Base-by-base conservation (phyloP, 1,284 basidiomycete genomes). In the Retiboletus fuscus region DNA sequence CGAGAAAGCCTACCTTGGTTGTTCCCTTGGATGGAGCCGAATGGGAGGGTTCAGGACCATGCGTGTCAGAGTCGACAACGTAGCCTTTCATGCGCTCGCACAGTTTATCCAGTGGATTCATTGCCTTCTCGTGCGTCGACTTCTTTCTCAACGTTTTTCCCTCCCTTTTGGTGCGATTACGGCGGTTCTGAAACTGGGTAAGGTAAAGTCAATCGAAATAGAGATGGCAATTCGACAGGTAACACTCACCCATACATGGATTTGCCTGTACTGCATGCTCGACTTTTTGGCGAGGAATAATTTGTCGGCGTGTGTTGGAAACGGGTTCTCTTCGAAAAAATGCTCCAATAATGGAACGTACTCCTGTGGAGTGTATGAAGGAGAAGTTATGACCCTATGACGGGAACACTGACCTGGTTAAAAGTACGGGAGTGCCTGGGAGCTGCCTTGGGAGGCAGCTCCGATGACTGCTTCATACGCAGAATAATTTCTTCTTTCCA, bases 171-270 rank as follows among this genome's bases (percentile, higher is more conserved):
- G 51, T 76, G 7, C 76, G 75, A 55, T 60, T 80, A 5, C 75
- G 78, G 4, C 77, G 76, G 18, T 77, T 79, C 55, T 77, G 76
- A 10, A 77, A 77, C 76, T 77, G 8, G 0, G 16, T 5, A 47
- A 12, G 11, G 1, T 26, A 41, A 55, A 26, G 34, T 67, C 28
- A n/a, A 6, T 60, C 26, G 34, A 39, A 39, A 39, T 61, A 5
- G 22, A 20, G 4, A n/a, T 10, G 15, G 1, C 13, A 24, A 12
- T 41, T 7, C n/a, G n/a, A n/a, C n/a, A n/a, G n/a, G n/a, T 10
- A 55, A 28, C 0, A 4, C 4, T 75, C 83, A 90, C 89, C 90
- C 90, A 92, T 34, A 90, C 86, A 73, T 88, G 85, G 2, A 92
- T 88, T 74, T 92, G 90, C 1, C 84, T 76, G 3, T 81, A 81